These are phyloP conservation scores for Brassica carinata DNA, from an alignment of 345 rosid species.

Conservation along the genomic window DNA sequence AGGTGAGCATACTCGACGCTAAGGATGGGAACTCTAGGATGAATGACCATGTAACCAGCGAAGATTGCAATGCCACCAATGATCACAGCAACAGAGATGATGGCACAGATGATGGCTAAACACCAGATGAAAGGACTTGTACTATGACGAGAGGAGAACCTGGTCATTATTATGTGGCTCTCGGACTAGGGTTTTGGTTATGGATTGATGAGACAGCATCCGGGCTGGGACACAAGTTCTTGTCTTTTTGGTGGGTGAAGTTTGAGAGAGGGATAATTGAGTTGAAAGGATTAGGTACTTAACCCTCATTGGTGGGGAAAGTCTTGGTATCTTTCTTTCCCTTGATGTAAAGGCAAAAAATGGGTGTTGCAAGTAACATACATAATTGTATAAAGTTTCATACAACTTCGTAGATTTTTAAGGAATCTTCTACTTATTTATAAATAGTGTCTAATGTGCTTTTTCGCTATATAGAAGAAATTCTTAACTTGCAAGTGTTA, in stretches of 20 bases:
- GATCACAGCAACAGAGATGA: slow-evolving; percentile 64
- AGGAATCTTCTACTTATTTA: slow-evolving; percentile 30
- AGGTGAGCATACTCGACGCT: slow-evolving; percentile 61
- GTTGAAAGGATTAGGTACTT: slow-evolving; percentile 35
- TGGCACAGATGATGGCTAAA: slow-evolving; percentile 69
- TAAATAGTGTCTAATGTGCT: background rate
- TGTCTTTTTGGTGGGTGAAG: slow-evolving; percentile 21
- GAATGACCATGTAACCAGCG: slow-evolving; percentile 70
- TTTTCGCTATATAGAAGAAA: slow-evolving; percentile 2
- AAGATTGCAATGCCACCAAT: slow-evolving; percentile 62
- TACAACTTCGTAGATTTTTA: slow-evolving; percentile 8
- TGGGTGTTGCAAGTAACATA: slow-evolving; percentile 27
- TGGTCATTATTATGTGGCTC: slow-evolving; percentile 47
- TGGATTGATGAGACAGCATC: slow-evolving; percentile 35
- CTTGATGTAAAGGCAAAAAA: slow-evolving; percentile 45
- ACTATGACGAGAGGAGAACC: slow-evolving; percentile 25
- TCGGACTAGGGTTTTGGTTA: slow-evolving; percentile 1
- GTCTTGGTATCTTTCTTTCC: slow-evolving; percentile 79
- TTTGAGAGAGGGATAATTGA: slow-evolving; percentile 8
- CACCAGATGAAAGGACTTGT: slow-evolving; percentile 75
- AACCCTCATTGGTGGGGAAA: slow-evolving; percentile 49
- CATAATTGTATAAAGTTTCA: slow-evolving; percentile 8
- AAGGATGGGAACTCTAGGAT: slow-evolving; percentile 75
- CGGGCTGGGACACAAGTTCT: slow-evolving; percentile 25
- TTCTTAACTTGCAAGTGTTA: slow-evolving; percentile 34